These are phyloP conservation scores for Schizothecium vesticola DNA, from an alignment of 495 filamentous ascomycete species.

Conservation along the genomic window DNA sequence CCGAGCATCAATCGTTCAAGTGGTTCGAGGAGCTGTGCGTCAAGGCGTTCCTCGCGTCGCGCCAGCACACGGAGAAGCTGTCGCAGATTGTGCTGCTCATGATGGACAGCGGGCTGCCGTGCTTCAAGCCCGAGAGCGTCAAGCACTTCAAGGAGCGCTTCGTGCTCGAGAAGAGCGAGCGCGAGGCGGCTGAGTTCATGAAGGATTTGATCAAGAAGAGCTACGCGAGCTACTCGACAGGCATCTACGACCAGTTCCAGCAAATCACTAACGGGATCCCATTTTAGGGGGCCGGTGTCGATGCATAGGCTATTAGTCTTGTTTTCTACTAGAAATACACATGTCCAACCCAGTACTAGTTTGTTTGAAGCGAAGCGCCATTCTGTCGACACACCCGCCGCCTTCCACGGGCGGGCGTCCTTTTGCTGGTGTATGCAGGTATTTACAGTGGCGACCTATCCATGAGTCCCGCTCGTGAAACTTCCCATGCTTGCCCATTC, in stretches of 20 bases:
- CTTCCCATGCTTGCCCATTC: background rate
- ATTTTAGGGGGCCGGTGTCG: conserved; percentile 42
- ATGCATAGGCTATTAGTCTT: background rate
- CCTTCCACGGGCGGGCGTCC: background rate
- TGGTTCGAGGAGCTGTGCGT: conserved; percentile 96
- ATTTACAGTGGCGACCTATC: background rate
- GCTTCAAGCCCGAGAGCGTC: conserved; percentile 96
- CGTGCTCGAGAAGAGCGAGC: conserved; percentile 85
- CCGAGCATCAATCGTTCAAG: conserved; percentile 78
- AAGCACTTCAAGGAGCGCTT: conserved; percentile 90
- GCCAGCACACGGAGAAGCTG: conserved; percentile 80
- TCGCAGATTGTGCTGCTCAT: conserved; percentile 86
- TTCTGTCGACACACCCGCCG: background rate
- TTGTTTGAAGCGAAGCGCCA: background rate
- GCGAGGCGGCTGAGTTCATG: conserved; percentile 94
- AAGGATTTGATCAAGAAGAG: conserved; percentile 81
- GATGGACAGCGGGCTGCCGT: conserved; percentile 93
- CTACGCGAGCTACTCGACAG: conserved; percentile 80
- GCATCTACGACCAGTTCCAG: conserved; percentile 95
- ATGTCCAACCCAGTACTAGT: background rate
- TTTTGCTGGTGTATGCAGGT: background rate
- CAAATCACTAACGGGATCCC: conserved; percentile 96
- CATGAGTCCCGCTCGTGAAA: background rate
- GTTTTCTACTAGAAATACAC: background rate
- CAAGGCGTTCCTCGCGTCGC: conserved; percentile 90